Evolutionary conservation across 164 flowering plant genomes (phyloP).

Genomic region (Vitis cinerea): DNA sequence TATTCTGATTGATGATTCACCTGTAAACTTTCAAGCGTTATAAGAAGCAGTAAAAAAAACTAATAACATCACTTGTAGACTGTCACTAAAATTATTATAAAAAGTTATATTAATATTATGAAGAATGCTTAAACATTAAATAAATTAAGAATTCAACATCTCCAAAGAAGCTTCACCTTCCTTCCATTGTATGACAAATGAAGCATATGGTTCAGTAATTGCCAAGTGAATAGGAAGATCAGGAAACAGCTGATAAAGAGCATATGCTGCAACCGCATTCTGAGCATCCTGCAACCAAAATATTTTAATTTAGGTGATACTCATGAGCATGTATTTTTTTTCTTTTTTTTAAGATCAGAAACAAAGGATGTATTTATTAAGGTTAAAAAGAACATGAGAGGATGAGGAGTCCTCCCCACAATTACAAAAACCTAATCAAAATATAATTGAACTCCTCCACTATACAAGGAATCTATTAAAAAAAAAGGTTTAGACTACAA

Average conservation of each 20-base stretch:
- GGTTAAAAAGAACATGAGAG: no score
- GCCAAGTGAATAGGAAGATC: slow-evolving; percentile 66
- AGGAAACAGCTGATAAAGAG: slow-evolving; percentile 74
- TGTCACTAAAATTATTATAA: no score
- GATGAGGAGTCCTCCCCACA: no score
- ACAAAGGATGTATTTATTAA: no score
- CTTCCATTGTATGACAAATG: slow-evolving; percentile 56
- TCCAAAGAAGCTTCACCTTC: slow-evolving; percentile 50
- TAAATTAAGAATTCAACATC: neutral
- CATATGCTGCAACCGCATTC: slow-evolving; percentile 86
- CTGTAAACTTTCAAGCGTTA: slow-evolving; percentile 33
- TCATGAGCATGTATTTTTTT: no score
- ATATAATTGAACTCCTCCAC: no score
- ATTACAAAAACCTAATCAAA: no score
- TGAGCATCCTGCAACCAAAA: slow-evolving; percentile 80
- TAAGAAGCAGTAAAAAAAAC: no score
- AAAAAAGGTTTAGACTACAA: no score
- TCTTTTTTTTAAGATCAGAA: no score
- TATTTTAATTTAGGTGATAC: neutral
- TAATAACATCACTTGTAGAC: neutral
- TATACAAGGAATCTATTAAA: no score
- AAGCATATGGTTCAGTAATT: slow-evolving; percentile 76
- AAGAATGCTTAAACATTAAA: neutral
- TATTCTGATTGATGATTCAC: slow-evolving; percentile 37
- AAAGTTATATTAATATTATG: no score